Percentiles rank a stretch among this genome's conserved stretches.
phyloP scores from a whole-genome alignment of 768 basidiomycete genomes.

The Lentinus brumalis region DNA sequence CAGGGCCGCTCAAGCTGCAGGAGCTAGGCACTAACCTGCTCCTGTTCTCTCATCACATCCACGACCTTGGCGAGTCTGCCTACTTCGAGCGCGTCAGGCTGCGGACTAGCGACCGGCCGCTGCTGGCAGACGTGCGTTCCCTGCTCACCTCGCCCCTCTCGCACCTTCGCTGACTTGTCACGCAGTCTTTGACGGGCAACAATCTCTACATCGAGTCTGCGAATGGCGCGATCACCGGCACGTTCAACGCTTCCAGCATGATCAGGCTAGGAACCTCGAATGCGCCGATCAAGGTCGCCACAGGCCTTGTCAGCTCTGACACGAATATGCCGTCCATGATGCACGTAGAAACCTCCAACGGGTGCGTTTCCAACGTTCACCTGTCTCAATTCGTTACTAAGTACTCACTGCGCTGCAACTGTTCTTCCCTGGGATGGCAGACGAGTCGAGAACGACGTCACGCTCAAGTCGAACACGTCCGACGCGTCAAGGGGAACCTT shows the following conservation, averaged over 20 bases:
- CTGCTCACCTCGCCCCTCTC: too few species aligned
- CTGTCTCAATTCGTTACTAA: too few species aligned
- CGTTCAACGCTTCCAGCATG: constrained; percentile 33
- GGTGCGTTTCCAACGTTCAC: too few species aligned
- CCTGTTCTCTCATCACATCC: constrained; percentile 33
- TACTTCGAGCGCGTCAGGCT: constrained; percentile 31
- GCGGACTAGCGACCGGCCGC: constrained; percentile 26
- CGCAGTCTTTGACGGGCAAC: constrained; percentile 35
- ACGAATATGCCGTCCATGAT: too few species aligned
- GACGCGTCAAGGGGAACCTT: constrained; percentile 31
- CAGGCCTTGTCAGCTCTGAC: too few species aligned
- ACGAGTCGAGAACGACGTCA: constrained; percentile 19
- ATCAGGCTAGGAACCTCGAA: constrained; percentile 41
- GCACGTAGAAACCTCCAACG: too few species aligned
- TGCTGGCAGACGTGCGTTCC: constrained; percentile 28
- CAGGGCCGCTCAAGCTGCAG: constrained; percentile 27
- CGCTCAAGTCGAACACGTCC: constrained; percentile 17
- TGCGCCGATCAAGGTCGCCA: constrained; percentile 26
- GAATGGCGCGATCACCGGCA: constrained; percentile 40
- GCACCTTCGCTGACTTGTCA: neutral
- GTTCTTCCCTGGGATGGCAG: constrained; percentile 5
- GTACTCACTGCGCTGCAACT: too few species aligned
- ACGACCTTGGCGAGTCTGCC: constrained; percentile 30
- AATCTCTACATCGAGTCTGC: constrained; percentile 27
- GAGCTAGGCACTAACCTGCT: constrained; percentile 31